Evolutionary conservation across 208 protist genomes (phyloP).

Genomic region (Trypanosoma congolense): DNA sequence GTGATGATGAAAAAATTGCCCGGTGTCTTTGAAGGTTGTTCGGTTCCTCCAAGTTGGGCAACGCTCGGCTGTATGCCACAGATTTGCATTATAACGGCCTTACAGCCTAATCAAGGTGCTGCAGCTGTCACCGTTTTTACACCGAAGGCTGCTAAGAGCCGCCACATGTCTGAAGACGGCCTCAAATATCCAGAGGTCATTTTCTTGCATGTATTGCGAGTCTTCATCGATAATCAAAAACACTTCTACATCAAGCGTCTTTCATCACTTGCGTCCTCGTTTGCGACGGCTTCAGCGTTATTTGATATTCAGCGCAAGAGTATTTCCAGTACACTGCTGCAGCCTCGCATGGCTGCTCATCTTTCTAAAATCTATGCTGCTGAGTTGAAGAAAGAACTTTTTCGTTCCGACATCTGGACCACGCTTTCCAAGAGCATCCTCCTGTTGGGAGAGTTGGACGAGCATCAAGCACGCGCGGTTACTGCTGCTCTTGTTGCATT

Average conservation of each 20-base stretch:
- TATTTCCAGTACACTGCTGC: constrained; percentile 57
- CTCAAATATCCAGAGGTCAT: constrained; percentile 14
- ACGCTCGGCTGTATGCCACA: constrained; percentile 54
- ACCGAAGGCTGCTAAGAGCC: constrained; percentile 3
- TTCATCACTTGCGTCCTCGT: constrained; percentile 32
- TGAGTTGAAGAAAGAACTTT: constrained; percentile 20
- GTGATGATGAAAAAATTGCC: not conserved
- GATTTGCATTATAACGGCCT: constrained; percentile 49
- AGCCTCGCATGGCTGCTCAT: constrained; percentile 42
- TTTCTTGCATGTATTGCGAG: constrained; percentile 51
- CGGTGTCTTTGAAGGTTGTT: constrained; percentile 10
- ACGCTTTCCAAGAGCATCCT: constrained; percentile 25
- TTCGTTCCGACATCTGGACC: constrained; percentile 12
- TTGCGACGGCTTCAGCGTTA: constrained; percentile 46
- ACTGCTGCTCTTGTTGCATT: constrained; percentile 46
- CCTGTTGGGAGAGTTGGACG: constrained; percentile 40
- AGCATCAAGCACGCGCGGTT: constrained; percentile 65
- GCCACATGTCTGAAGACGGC: not conserved
- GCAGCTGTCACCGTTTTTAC: constrained; percentile 29
- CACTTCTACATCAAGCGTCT: constrained; percentile 53
- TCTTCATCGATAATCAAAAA: constrained; percentile 16
- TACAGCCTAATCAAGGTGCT: constrained; percentile 25
- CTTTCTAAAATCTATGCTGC: constrained; percentile 24
- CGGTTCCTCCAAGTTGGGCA: constrained; percentile 38
- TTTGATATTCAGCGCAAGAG: constrained; percentile 37